Evolutionary conservation across 192 early-diverging fungal species (phyloP), one percentile per base, ranked within the genome.

Genomic region (Backusella westeae): DNA sequence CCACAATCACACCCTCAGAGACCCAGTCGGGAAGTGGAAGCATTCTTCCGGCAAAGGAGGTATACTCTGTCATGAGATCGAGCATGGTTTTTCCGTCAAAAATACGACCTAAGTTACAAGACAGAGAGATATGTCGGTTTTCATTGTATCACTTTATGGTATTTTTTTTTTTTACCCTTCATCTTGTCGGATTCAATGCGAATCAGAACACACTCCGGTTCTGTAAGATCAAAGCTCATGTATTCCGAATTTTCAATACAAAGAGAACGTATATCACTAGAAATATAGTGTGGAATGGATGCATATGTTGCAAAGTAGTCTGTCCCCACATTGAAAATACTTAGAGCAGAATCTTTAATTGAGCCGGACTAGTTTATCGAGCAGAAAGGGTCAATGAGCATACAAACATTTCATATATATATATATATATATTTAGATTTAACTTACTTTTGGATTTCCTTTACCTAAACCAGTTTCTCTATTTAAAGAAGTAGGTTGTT

Each of bases 401-500:
- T 15, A 0, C 9, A 44, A 32, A 32, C 15, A 49, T 49, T 19
- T n/a, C 32, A 32, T 32, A 49, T 49, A 21, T 21, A 23, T 23
- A 23, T 23, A 23, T 32, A 49, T 49, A 21, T 21, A 8, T n/a
- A 44, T 44, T 17, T 65, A n/a, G 7, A 52, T 12, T 36, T 5
- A 21, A 69, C 79, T 72, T 46, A 76, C 79, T 2, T 77, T 76
- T 34, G 80, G 68, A 23, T 59, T 39, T 17, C 77, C 82, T 36
- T 82, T 82, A 26, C 82, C 82, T 23, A 79, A 42, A 35, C 81
- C 82, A 39, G 79, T 77, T 72, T 83, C 82, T 72, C 82, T 82
- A 67, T 38, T 41, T 67, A 32, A 32, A 32, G 2, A 32, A 32
- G 3, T 32, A 32, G 2, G 32, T 32, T 32, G 32, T 3, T 32